Evolutionary conservation across 805 yeast species (phyloP), one percentile per base, ranked within the genome.

Genomic region (Cyberlindnera misumaiensis): DNA sequence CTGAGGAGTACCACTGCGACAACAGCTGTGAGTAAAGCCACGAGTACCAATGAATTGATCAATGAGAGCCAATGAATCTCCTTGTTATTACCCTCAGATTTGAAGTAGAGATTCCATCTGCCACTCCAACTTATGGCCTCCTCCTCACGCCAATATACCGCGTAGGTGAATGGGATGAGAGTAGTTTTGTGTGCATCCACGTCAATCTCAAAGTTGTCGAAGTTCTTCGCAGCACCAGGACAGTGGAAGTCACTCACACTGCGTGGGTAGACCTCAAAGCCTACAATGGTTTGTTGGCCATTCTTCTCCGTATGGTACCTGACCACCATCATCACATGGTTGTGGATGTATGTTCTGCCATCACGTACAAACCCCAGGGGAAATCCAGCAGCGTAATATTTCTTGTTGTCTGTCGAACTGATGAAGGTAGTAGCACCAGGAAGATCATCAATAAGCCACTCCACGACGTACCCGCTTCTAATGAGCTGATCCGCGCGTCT

Each of bases 141-240:
- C 43, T 87, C 95, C 55, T 87, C 94, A 56, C 93, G 68, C 94
- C 95, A 87, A 53, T 82, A 82, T 3, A 88, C 87, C 1, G 95
- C 76, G 51, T 86, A 88, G 1, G 96, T 82, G 60, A 77, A 87
- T 4, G 90, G 89, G 26, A 87, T 72, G 28, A 67, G 53, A 1
- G 63, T 53, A n/a, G 58, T 50, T 11, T 64, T 68, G 8, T 62
- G 62, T 9, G 64, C 53, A 18, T 65, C 60, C 4, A 71, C 60
- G 15, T 70, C 60, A 7, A 86, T 53, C 29, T 77, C 75, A 47
- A 70, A 76, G 44, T 78, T 76, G 28, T 73, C 64, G 55, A 67
- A 81, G 49, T 73, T 63, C 46, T 73, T 78, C 8, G 80, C 67
- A 4, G 83, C 78, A 11, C 88, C 89, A 2, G 95, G 94, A 58